A percentile compares a stretch with the other conserved stretches of the same genome.
Evolutionary conservation across 1,139 yeast genomes (phyloP).

Genomic region (Yamadazyma atlantica): DNA sequence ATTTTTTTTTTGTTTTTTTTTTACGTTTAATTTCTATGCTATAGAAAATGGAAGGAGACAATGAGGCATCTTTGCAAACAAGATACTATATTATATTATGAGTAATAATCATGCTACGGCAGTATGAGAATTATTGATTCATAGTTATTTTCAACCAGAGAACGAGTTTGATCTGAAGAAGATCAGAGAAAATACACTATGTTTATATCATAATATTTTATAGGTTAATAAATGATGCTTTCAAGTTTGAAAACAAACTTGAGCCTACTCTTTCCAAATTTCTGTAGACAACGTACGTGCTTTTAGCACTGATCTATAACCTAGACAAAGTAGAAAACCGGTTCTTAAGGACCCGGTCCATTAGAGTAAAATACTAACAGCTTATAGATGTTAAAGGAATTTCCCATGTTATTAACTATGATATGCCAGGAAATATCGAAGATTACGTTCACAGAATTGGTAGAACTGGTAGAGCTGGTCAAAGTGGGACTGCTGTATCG

Average conservation of each 20-base stretch:
- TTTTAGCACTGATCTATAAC: neutral
- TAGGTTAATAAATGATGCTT: conserved; percentile 2
- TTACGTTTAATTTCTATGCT: neutral
- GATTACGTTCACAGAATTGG: conserved; percentile 96
- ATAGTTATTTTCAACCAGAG: conserved; percentile 3
- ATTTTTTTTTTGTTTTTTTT: conserved; percentile 1
- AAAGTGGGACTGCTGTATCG: conserved; percentile 92
- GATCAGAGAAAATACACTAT: neutral
- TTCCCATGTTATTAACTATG: conserved; percentile 87
- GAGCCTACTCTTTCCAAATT: conserved; percentile 1
- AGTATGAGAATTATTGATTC: neutral
- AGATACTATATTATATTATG: conserved; percentile 1
- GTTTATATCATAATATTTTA: conserved; percentile 2
- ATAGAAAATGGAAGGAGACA: conserved; percentile 2
- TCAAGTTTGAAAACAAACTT: neutral
- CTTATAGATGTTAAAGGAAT: conserved; percentile 91
- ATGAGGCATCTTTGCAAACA: neutral
- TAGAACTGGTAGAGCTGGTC: conserved; percentile 99
- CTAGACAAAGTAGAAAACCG: neutral
- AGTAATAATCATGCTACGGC: neutral
- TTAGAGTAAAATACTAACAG: too few relatives aligned
- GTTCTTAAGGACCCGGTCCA: too few relatives aligned
- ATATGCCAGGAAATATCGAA: conserved; percentile 97
- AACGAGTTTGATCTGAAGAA: too few relatives aligned
- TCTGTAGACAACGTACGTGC: neutral